phyloP scores from a whole-genome alignment of 2,329 filamentous ascomycete genomes.

The Hirsutella thompsonii region DNA sequence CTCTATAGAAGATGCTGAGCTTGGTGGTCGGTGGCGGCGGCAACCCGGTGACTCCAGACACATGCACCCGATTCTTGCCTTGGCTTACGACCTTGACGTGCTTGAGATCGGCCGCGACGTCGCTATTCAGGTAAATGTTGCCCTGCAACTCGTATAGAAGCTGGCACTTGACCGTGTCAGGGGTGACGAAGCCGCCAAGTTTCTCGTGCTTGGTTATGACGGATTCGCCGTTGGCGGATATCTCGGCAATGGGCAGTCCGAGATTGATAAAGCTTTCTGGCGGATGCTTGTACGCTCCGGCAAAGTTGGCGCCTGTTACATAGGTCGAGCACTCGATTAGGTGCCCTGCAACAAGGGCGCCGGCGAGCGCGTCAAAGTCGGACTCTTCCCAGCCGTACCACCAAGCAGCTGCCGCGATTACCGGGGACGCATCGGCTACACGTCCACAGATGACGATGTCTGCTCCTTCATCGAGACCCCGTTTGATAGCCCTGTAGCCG shows the following conservation, averaged over 20 bases:
- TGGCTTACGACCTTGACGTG: slow-evolving; percentile 21
- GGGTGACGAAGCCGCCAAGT: slow-evolving; percentile 26
- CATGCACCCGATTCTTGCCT: slow-evolving; percentile 21
- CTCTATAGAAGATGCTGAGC: slow-evolving; percentile 34
- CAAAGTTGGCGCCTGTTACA: slow-evolving; percentile 37
- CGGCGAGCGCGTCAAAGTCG: slow-evolving; percentile 32
- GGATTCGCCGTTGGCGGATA: slow-evolving; percentile 28
- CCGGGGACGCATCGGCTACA: slow-evolving; percentile 30
- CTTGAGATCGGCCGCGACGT: slow-evolving; percentile 28
- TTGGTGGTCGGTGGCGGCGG: slow-evolving; percentile 38
- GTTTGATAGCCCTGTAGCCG: slow-evolving; percentile 29
- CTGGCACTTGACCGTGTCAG: slow-evolving; percentile 27
- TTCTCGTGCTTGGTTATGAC: slow-evolving; percentile 34
- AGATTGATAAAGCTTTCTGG: slow-evolving; percentile 16
- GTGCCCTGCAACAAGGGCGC: slow-evolving; percentile 31
- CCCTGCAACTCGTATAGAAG: slow-evolving; percentile 36
- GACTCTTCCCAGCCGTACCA: slow-evolving; percentile 35
- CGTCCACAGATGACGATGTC: slow-evolving; percentile 30
- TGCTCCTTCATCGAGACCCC: slow-evolving; percentile 22
- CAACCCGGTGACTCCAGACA: slow-evolving; percentile 26
- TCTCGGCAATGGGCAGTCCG: slow-evolving; percentile 35
- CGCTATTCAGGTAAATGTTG: slow-evolving; percentile 32
- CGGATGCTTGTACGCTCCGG: slow-evolving; percentile 20
- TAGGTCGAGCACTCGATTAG: slow-evolving; percentile 39
- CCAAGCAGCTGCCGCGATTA: slow-evolving; percentile 38